These are phyloP conservation scores for Chenopodium berlandieri DNA, from an alignment of 148 eudicot genomes.

Conservation along the genomic window DNA sequence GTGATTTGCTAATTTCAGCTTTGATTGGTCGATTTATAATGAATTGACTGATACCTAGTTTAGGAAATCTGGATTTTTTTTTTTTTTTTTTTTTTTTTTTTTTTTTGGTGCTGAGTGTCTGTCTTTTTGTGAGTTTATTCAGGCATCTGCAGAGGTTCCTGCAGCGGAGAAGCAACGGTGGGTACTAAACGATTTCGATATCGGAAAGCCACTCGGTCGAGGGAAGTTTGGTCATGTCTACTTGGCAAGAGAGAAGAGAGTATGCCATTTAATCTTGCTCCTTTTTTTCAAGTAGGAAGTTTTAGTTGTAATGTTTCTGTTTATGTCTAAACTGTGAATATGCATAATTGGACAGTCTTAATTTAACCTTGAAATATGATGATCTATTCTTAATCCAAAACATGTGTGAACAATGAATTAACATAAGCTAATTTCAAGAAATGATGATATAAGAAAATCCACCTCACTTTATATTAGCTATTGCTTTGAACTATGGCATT, in stretches of 20 bases:
- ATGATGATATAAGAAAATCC: no score
- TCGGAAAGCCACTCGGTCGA: constrained; percentile 95
- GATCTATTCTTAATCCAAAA: background rate
- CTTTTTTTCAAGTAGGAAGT: background rate
- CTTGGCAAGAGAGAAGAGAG: constrained; percentile 89
- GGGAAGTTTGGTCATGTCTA: constrained; percentile 97
- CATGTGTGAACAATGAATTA: background rate
- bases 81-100: background rate
- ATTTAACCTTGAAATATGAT: background rate
- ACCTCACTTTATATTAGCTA: no score
- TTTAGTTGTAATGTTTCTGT: background rate
- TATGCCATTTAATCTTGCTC: constrained; percentile 28
- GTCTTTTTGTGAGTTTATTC: constrained; percentile 2
- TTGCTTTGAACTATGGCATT: no score
- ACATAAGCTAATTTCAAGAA: no score
- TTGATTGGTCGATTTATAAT: background rate
- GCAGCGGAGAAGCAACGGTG: constrained; percentile 76
- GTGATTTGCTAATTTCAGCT: background rate
- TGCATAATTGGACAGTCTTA: background rate
- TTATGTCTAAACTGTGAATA: no score
- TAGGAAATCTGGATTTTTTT: background rate
- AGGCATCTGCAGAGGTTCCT: constrained; percentile 58
- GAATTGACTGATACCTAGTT: background rate
- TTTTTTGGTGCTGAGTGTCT: background rate
- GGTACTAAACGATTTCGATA: constrained; percentile 82